Conservation (phyloP, 2,329 filamentous ascomycete species). For the Colletotrichum cuscutae region DNA sequence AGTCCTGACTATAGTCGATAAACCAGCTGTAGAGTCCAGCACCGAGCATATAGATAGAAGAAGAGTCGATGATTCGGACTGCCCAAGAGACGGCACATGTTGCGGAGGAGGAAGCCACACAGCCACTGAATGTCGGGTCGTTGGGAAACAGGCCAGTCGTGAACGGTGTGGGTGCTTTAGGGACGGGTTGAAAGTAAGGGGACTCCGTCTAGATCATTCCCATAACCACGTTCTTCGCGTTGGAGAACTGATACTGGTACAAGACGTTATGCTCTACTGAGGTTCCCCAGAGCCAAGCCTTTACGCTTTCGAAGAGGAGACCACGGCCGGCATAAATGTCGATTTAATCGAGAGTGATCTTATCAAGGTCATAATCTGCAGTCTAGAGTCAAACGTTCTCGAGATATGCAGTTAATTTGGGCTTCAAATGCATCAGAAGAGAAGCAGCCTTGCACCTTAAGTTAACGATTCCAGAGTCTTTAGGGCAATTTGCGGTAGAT, state of each 20-base stretch:
- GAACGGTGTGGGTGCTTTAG: conserved; percentile 38
- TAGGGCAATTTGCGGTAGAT: too few relatives aligned
- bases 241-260: conserved; percentile 60
- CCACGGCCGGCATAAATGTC: conserved; percentile 49
- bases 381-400: conserved; percentile 73
- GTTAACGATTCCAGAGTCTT: too few relatives aligned
- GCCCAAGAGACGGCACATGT: background rate
- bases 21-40: too few relatives aligned
- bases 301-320: conserved; percentile 42
- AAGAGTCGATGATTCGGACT: background rate
- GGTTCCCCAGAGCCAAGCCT: conserved; percentile 38
- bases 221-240: conserved; percentile 58
- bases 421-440: conserved; percentile 59
- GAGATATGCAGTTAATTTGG: conserved; percentile 56
- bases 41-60: background rate
- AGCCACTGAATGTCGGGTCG: conserved; percentile 27
- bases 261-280: conserved; percentile 46
- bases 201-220: conserved; percentile 55
- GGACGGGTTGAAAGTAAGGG: conserved; percentile 41
- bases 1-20: too few relatives aligned
- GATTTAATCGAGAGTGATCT: conserved; percentile 39
- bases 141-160: conserved; percentile 10
- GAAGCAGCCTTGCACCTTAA: conserved; percentile 52
- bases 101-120: background rate
- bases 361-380: conserved; percentile 69